Conservation (phyloP, 345 rosid genomes). For the Aquilaria yunnanensis region DNA sequence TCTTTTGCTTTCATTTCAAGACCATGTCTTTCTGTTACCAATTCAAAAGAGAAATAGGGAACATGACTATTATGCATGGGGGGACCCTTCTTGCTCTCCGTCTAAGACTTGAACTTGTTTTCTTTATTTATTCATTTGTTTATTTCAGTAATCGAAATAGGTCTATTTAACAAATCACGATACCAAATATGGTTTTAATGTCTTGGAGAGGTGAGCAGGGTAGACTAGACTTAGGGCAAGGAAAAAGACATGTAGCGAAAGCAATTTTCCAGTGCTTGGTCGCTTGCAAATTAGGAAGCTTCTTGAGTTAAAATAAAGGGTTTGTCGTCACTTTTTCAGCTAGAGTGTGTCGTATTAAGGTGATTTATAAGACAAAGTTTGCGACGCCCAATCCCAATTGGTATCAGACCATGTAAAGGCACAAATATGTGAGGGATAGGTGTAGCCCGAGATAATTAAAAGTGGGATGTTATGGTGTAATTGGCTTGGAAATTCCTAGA, state of each 20-base stretch:
- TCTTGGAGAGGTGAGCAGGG: not conserved
- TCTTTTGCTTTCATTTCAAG: not conserved
- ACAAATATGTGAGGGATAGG: constrained; percentile 2
- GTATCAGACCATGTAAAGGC: constrained; percentile 9
- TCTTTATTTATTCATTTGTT: too few species aligned
- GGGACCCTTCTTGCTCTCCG: not conserved
- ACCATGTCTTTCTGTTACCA: not conserved
- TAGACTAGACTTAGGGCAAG: not conserved
- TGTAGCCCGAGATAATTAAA: constrained; percentile 15
- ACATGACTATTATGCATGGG: not conserved
- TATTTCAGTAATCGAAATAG: too few species aligned
- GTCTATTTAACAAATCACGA: too few species aligned
- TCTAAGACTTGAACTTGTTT: not conserved
- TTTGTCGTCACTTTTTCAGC: not conserved
- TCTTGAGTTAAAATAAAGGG: not conserved
- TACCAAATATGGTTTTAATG: not conserved
- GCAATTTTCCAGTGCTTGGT: not conserved
- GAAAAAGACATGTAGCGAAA: too few species aligned
- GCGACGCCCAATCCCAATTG: constrained; percentile 25
- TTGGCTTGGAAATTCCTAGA: constrained; percentile 9
- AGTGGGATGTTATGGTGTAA: not conserved
- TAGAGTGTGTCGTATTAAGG: constrained; percentile 5
- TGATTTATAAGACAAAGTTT: constrained; percentile 14
- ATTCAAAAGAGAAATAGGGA: not conserved
- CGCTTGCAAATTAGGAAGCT: not conserved